Evolutionary conservation across 2,329 filamentous ascomycete genomes (phyloP).

Genomic region (Nigrospora sphaerica): DNA sequence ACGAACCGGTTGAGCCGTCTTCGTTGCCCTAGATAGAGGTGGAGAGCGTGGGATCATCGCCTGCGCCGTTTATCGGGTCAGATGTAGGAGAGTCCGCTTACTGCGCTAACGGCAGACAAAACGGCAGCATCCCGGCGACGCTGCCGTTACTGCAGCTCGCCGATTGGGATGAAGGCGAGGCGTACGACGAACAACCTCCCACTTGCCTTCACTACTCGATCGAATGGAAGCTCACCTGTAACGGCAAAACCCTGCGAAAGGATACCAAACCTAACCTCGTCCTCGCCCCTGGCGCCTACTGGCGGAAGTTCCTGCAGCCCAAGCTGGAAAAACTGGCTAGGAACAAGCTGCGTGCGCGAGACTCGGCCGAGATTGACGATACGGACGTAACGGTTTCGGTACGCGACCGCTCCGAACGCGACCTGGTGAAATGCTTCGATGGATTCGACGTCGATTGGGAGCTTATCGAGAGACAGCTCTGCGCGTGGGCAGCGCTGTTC

Average conservation of each 20-base stretch:
- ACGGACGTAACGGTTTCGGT: neutral
- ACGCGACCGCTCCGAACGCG: neutral
- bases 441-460: neutral
- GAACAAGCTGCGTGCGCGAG: conserved; percentile 7
- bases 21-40: no score
- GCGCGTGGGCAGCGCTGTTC: neutral
- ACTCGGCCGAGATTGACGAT: conserved; percentile 11
- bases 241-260: conserved; percentile 14
- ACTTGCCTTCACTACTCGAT: conserved; percentile 18
- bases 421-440: neutral
- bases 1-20: no score
- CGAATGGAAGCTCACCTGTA: conserved; percentile 17
- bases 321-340: conserved; percentile 7
- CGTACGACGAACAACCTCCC: conserved; percentile 1
- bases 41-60: no score
- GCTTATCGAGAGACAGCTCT: neutral
- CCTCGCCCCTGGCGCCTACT: conserved; percentile 11
- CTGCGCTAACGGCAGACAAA: neutral
- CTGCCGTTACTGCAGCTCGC: neutral
- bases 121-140: neutral
- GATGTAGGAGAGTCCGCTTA: neutral
- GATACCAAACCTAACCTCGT: conserved; percentile 18
- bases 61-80: no score
- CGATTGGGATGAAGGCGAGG: neutral
- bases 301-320: conserved; percentile 4